Conservation (phyloP, 2,329 filamentous ascomycete species). For the Helicocarpus griseus region DNA sequence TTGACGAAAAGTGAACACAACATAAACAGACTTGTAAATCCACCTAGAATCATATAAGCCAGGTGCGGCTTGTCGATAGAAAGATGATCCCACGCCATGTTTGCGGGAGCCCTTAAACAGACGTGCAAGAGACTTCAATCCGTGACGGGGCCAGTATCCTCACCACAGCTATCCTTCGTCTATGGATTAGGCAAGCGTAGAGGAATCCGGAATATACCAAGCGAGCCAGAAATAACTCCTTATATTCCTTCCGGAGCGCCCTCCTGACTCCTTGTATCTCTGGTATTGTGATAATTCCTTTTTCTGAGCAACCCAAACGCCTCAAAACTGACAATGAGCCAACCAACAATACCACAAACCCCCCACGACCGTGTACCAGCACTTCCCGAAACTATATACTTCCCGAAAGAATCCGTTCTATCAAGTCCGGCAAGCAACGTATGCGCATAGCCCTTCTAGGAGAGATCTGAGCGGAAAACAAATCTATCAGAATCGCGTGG, state of each 20-base stretch:
- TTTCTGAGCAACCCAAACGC: neutral
- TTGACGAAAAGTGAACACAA: slow-evolving; percentile 96
- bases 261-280: no score
- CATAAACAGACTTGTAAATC: slow-evolving; percentile 98
- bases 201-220: neutral
- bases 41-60: slow-evolving; percentile 96
- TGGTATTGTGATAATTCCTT: no score
- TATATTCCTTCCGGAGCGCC: neutral
- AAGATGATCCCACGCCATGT: slow-evolving; percentile 43
- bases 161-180: neutral
- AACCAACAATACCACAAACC: neutral
- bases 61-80: slow-evolving; percentile 84
- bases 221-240: neutral
- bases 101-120: slow-evolving; percentile 8
- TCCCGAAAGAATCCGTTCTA: neutral
- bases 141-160: neutral
- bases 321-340: neutral
- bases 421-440: no score
- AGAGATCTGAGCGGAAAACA: no score
- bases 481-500: no score
- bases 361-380: neutral
- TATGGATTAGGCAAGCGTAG: neutral
- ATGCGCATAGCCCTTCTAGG: no score
- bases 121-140: neutral
- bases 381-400: neutral